Evolutionary conservation across 2,329 filamentous ascomycete species (phyloP), one percentile per base, ranked within the genome.

Genomic region (Alternaria sp.): DNA sequence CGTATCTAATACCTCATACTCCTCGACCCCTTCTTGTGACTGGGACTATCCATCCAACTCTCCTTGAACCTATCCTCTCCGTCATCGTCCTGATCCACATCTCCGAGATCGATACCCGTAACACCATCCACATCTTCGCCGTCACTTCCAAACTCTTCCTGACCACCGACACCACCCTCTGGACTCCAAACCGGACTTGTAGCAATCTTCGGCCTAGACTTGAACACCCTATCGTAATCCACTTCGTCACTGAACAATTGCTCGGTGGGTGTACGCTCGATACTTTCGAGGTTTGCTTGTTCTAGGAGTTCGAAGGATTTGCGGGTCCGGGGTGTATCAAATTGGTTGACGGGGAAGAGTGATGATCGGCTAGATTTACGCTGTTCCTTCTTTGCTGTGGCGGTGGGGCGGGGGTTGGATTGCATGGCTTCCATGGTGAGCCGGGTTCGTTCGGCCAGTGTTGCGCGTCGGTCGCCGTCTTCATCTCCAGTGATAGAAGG

Each of bases 141-240:
- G 9, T 71, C 75, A 30, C 73, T 74, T 15, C 72, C 71, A 56
- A 62, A 71, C 21, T 61, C 66, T 7, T 59, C 60, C 15, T 64
- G 53, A 7, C 18, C 58, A 56, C 60, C 60, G 8, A 33, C 10
- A 23, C 28, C 49, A 15, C 57, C 68, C 10, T 65, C 68, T 14
- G 76, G 76, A 56, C 70, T 73, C 53, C 77, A 77, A 2, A 89
- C 77, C 2, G 94, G 93, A 77, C 93, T 97, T 11, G 88, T 87
- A 67, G 90, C 90, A 69, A 97, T 88, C 78, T 89, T 91, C 0
- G 94, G 94, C 68, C 94, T 82, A 67, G 92, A 94, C 80, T 90
- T 92, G 78, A 97, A 97, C 1, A 97, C 90, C 25, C 90, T 91
- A 63, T 92, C 90, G 78, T 93, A 92, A 64, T 96, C 93, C 5